A percentile compares a stretch with the other conserved stretches of the same genome.
phyloP scores from a whole-genome alignment of 1,139 yeast species.

The Geotrichum australiense region DNA sequence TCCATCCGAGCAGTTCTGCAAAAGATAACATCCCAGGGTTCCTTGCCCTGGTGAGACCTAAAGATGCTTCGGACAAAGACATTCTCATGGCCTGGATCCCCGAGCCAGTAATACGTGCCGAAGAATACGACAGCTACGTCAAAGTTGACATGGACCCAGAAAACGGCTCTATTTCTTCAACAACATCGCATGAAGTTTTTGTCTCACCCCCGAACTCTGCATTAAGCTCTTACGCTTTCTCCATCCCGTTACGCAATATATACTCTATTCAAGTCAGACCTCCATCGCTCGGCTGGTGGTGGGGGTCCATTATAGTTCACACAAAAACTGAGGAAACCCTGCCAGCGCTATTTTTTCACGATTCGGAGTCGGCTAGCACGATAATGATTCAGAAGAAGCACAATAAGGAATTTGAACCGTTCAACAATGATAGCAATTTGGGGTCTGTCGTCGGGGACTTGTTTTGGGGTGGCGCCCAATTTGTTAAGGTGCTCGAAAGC shows the following conservation, averaged over 20 bases:
- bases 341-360: conserved; percentile 89
- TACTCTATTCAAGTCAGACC: conserved; percentile 77
- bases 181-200: conserved; percentile 28
- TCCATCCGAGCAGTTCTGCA: conserved; percentile 72
- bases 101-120: conserved; percentile 45
- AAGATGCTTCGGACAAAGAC: conserved; percentile 49
- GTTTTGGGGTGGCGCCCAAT: conserved; percentile 90
- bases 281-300: conserved; percentile 86
- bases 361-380: conserved; percentile 75
- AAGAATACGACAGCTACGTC: conserved; percentile 46
- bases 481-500: conserved; percentile 48
- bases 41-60: conserved; percentile 52
- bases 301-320: conserved; percentile 75
- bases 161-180: conserved; percentile 9
- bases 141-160: conserved; percentile 45
- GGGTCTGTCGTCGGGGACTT: conserved; percentile 40
- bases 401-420: conserved; percentile 67
- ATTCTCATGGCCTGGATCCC: conserved; percentile 70
- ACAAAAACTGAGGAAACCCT: conserved; percentile 59
- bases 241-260: conserved; percentile 50
- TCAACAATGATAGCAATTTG: conserved; percentile 39
- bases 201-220: conserved; percentile 51
- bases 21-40: conserved; percentile 76
- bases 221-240: conserved; percentile 58
- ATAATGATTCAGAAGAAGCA: conserved; percentile 50